A percentile compares a stretch with the other conserved stretches of the same genome.
Conservation (phyloP, 805 yeast genomes). For the Helenozyma baotianmanensis region DNA sequence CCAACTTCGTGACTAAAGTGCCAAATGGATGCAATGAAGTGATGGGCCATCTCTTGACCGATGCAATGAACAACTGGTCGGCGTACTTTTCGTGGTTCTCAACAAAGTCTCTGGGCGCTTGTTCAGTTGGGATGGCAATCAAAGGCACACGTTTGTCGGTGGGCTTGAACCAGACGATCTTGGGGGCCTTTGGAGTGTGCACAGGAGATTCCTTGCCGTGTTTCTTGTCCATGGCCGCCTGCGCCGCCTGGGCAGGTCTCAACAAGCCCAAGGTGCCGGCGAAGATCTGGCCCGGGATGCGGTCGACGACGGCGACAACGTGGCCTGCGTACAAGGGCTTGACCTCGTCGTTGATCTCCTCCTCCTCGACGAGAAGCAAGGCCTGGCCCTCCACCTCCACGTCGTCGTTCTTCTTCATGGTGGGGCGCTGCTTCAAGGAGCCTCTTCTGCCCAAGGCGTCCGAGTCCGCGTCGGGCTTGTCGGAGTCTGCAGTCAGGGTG, state of each 20-base stretch:
- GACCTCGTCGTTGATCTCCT: constrained; percentile 86
- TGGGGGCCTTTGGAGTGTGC: constrained; percentile 58
- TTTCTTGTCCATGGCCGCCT: constrained; percentile 60
- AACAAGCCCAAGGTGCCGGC: constrained; percentile 90
- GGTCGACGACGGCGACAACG: constrained; percentile 95
- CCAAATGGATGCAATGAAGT: constrained; percentile 98
- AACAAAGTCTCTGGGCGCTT: constrained; percentile 93
- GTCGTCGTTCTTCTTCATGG: constrained; percentile 96
- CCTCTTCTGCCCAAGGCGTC: constrained; percentile 65
- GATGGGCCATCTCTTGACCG: constrained; percentile 98
- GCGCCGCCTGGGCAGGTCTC: constrained; percentile 93
- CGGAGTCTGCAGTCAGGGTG: constrained; percentile 33
- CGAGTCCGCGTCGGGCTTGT: constrained; percentile 29
- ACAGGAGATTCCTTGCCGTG: constrained; percentile 44
- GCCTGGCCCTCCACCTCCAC: constrained; percentile 99
- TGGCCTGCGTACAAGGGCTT: constrained; percentile 97
- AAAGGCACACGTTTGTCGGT: constrained; percentile 96
- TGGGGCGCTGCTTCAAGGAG: constrained; percentile 89
- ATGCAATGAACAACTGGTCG: constrained; percentile 83
- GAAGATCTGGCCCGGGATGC: constrained; percentile 94
- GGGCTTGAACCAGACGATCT: constrained; percentile 98
- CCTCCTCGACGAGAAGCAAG: constrained; percentile 85
- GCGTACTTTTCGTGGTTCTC: constrained; percentile 84
- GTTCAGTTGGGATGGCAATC: constrained; percentile 97
- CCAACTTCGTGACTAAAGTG: constrained; percentile 81